These are phyloP conservation scores for Neurospora sp. DNA, from an alignment of 495 filamentous ascomycete species.

Conservation along the genomic window DNA sequence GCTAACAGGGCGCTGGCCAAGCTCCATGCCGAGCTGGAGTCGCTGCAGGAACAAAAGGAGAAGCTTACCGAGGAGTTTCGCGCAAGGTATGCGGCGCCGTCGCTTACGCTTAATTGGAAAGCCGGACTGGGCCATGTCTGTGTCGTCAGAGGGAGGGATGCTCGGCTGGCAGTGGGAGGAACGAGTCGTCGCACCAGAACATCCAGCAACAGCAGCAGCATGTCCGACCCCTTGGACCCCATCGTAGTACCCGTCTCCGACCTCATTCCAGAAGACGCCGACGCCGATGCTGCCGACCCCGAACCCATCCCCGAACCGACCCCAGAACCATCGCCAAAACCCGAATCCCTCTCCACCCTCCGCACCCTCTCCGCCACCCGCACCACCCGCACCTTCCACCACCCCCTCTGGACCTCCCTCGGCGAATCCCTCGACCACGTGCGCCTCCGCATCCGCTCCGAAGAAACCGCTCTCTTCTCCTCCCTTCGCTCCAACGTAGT, in stretches of 20 bases:
- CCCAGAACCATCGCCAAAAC: not conserved
- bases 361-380: constrained; percentile 67
- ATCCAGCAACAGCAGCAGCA: not conserved
- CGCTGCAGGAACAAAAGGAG: constrained; percentile 46
- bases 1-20: constrained; percentile 55
- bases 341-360: constrained; percentile 30
- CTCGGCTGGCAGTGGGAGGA: constrained; percentile 12
- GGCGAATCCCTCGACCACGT: constrained; percentile 63
- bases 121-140: constrained; percentile 78
- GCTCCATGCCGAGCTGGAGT: constrained; percentile 56
- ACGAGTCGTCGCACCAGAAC: not conserved
- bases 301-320: constrained; percentile 6
- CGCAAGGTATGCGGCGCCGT: constrained; percentile 35
- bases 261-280: not conserved
- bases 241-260: no score
- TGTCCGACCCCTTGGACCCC: not conserved
- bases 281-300: constrained; percentile 9
- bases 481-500: constrained; percentile 66
- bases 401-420: constrained; percentile 72
- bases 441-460: constrained; percentile 63
- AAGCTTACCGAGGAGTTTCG: constrained; percentile 51
- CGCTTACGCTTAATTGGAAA: constrained; percentile 72
- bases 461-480: constrained; percentile 68
- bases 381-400: constrained; percentile 73
- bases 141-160: constrained; percentile 79